A percentile compares a stretch with the other conserved stretches of the same genome.
These are phyloP conservation scores for Westerdykella aurantiaca DNA, from an alignment of 2,329 filamentous ascomycete species.

Conservation along the genomic window DNA sequence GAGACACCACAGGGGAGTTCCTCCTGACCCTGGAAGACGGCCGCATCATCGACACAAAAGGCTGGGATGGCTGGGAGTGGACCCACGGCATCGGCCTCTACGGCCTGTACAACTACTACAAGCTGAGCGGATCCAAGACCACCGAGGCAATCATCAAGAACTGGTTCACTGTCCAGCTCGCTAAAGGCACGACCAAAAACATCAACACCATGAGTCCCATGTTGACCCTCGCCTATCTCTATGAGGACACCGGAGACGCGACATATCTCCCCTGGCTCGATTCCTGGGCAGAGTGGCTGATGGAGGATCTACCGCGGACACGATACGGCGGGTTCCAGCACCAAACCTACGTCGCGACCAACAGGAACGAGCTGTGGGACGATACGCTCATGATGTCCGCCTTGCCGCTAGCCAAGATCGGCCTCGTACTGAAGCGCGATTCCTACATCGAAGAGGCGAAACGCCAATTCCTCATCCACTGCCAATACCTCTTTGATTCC, in stretches of 20 bases:
- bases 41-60: slow-evolving; percentile 75
- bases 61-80: slow-evolving; percentile 81
- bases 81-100: slow-evolving; percentile 76
- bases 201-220: slow-evolving; percentile 82
- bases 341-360: slow-evolving; percentile 64
- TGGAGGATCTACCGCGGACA: slow-evolving; percentile 68
- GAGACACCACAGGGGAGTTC: slow-evolving; percentile 68
- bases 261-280: slow-evolving; percentile 73
- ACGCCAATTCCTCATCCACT: slow-evolving; percentile 68
- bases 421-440: slow-evolving; percentile 61
- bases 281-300: slow-evolving; percentile 76
- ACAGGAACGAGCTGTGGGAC: slow-evolving; percentile 74
- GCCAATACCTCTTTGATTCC: slow-evolving; percentile 72
- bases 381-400: slow-evolving; percentile 88
- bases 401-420: slow-evolving; percentile 73
- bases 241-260: slow-evolving; percentile 64
- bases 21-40: slow-evolving; percentile 66
- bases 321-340: slow-evolving; percentile 69
- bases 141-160: slow-evolving; percentile 62
- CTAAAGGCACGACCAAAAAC: slow-evolving; percentile 72
- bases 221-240: slow-evolving; percentile 69
- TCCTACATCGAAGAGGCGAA: slow-evolving; percentile 74
- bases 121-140: slow-evolving; percentile 57
- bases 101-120: slow-evolving; percentile 77
- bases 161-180: slow-evolving; percentile 67